A percentile compares a stretch with the other conserved stretches of the same genome.
Evolutionary conservation across 2,329 filamentous ascomycete species (phyloP).

Genomic region (Fusarium clavum): DNA sequence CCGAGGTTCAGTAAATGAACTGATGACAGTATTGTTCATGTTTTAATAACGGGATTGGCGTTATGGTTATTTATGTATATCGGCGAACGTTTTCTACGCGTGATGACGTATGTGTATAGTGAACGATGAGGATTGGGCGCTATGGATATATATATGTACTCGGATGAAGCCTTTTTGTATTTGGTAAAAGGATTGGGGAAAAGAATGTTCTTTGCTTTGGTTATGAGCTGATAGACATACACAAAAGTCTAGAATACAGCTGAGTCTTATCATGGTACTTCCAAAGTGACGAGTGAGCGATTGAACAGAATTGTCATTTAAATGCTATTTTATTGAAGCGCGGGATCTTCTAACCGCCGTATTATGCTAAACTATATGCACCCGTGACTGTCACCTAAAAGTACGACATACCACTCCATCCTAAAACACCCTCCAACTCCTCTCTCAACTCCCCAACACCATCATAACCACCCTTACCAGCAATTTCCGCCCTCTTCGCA

Average conservation of each 20-base stretch:
- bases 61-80: conserved; percentile 1
- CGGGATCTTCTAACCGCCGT: not conserved
- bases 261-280: not conserved
- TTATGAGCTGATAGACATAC: conserved; percentile 1
- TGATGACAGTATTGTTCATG: not conserved
- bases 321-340: not conserved
- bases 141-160: conserved; percentile 11
- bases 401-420: conserved; percentile 72
- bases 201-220: not conserved
- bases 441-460: conserved; percentile 74
- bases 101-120: conserved; percentile 20
- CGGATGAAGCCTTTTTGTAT: conserved; percentile 2
- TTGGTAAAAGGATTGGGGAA: conserved; percentile 4
- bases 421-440: conserved; percentile 73
- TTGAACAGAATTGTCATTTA: not conserved
- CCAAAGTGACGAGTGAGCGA: not conserved
- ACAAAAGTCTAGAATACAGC: not conserved
- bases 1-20: conserved; percentile 19
- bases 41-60: conserved; percentile 18
- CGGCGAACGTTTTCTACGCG: not conserved
- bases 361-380: not conserved
- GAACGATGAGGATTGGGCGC: conserved; percentile 12
- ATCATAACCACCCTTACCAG: conserved; percentile 76
- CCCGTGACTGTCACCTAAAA: conserved; percentile 50
- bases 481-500: conserved; percentile 77